Evolutionary conservation across 2,329 filamentous ascomycete species (phyloP).

Genomic region (Sclerotinia nivalis): DNA sequence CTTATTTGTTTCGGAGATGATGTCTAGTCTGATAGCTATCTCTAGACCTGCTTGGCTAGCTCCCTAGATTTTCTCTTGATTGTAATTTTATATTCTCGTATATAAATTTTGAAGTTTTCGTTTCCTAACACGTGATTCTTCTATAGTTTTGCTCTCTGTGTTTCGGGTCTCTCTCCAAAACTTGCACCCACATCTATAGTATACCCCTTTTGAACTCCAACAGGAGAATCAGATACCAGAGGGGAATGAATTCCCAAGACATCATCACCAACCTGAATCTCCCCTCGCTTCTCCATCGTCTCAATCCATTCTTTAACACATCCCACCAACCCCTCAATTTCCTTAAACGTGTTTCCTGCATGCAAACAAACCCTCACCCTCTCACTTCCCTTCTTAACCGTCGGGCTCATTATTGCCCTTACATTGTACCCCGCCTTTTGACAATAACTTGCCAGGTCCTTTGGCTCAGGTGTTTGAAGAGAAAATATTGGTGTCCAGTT

Average conservation of each 20-base stretch:
- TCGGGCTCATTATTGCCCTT: slow-evolving; percentile 67
- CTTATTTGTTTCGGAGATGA: background rate
- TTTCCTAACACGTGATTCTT: too few relatives aligned
- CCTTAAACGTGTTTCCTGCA: slow-evolving; percentile 59
- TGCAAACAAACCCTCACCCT: slow-evolving; percentile 68
- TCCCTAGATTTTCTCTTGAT: background rate
- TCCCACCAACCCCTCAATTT: slow-evolving; percentile 54
- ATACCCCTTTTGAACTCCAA: background rate
- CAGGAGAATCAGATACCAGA: fast-evolving
- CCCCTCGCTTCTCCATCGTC: slow-evolving; percentile 4
- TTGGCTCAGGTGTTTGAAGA: slow-evolving; percentile 58
- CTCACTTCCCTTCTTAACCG: slow-evolving; percentile 63
- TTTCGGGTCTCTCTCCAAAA: background rate
- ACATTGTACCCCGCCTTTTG: slow-evolving; percentile 61
- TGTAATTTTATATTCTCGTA: background rate
- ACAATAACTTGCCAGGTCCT: slow-evolving; percentile 59
- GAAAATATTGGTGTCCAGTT: slow-evolving; percentile 63
- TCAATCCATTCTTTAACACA: slow-evolving; percentile 34
- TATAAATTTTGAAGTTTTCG: background rate
- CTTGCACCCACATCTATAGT: background rate
- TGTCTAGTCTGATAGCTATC: background rate
- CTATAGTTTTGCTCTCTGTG: slow-evolving; percentile 2
- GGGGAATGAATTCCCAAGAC: background rate
- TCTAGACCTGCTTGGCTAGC: background rate
- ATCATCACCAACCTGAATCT: background rate